Evolutionary conservation across 139 green algal genomes (phyloP).

Genomic region (Tetradesmus lagerheimii): DNA sequence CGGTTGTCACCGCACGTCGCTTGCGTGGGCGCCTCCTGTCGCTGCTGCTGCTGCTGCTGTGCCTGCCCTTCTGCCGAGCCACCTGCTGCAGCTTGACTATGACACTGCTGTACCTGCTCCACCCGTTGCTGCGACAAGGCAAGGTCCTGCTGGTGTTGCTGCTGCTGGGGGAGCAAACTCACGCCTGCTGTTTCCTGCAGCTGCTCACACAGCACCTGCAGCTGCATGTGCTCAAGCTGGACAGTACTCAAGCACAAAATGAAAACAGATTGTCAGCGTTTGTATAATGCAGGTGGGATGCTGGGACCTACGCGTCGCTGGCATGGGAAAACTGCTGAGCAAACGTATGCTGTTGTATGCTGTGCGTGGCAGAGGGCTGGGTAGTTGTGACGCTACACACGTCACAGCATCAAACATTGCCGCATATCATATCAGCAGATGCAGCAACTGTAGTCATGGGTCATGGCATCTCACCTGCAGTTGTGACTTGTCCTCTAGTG

Average conservation of each 20-base stretch:
- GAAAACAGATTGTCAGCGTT: neutral
- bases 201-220: neutral
- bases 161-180: neutral
- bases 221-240: neutral
- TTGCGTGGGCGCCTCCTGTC: neutral
- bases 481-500: neutral
- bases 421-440: no score
- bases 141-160: neutral
- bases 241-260: neutral
- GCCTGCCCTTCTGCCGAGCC: neutral
- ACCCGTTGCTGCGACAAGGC: neutral
- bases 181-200: neutral
- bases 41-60: constrained; percentile 12
- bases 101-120: neutral
- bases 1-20: neutral
- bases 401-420: no score
- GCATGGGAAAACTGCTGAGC: no score
- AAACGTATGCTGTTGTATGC: no score
- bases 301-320: no score
- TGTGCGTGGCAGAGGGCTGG: no score
- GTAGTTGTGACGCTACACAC: no score
- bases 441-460: no score
- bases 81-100: neutral
- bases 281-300: neutral
- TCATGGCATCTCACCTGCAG: neutral